Evolutionary conservation across 169 alveolate genomes (phyloP).

Genomic region (Plasmodium ovale): DNA sequence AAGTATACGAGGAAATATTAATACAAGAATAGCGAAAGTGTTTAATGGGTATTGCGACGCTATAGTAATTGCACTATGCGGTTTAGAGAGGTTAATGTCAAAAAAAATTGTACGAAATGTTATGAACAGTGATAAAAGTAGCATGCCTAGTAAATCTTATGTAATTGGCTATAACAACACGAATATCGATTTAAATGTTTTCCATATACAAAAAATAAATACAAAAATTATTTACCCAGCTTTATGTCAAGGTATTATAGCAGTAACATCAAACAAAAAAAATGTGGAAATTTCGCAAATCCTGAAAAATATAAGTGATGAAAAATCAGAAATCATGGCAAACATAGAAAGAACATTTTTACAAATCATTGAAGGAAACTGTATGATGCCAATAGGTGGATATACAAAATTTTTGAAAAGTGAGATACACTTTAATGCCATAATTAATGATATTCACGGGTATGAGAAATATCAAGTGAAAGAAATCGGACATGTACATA

Average conservation of each 20-base stretch:
- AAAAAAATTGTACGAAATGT: slow-evolving; percentile 2
- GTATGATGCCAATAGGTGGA: slow-evolving; percentile 74
- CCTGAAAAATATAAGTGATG: slow-evolving; percentile 49
- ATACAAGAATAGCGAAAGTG: slow-evolving; percentile 61
- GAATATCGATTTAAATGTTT: slow-evolving; percentile 14
- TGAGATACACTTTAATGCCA: slow-evolving; percentile 35
- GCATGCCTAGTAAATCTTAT: background rate
- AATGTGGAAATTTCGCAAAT: slow-evolving; percentile 13
- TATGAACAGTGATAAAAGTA: background rate
- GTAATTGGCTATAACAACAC: slow-evolving; percentile 24
- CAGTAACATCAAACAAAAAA: slow-evolving; percentile 38
- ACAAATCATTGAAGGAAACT: slow-evolving; percentile 55
- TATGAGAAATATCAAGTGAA: slow-evolving; percentile 22
- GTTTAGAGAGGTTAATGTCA: slow-evolving; percentile 52
- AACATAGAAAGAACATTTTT: slow-evolving; percentile 50
- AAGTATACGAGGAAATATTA: slow-evolving; percentile 45
- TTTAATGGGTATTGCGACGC: slow-evolving; percentile 41
- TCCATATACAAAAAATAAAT: slow-evolving; percentile 53
- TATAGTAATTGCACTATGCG: slow-evolving; percentile 62
- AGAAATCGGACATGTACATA: background rate
- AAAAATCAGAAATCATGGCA: slow-evolving; percentile 67
- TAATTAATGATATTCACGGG: slow-evolving; percentile 65
- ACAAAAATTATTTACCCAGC: slow-evolving; percentile 49
- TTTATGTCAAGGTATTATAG: slow-evolving; percentile 70
- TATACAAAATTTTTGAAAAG: slow-evolving; percentile 21